Base-by-base conservation (phyloP, 2,329 filamentous ascomycete genomes). In the Alternaria ventricosa region DNA sequence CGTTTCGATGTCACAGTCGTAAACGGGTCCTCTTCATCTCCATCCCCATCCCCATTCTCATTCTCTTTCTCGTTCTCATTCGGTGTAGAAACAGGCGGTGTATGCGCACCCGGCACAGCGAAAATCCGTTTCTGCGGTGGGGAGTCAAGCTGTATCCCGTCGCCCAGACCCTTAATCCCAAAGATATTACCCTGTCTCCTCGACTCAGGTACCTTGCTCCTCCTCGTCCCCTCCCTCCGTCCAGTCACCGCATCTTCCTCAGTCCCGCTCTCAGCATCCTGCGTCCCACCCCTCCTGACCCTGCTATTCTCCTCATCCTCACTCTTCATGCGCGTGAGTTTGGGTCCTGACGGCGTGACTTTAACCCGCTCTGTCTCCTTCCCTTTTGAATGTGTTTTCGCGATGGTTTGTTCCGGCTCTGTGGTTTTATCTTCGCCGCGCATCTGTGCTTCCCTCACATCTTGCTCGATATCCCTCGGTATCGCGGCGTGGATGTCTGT, bases 401-500 rank as follows among this genome's bases (percentile, higher is more conserved):
- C 27, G 30, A 69, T 63, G 43, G 65, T 59, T 8, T 69, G 59
- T 13, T 64, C 61, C 3, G 60, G 43, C 22, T 67, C 68, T 11
- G 28, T 20, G 0, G 41, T 28, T 66, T 70, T 84, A 71, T 86
- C 87, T 68, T 87, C 86, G 4, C 86, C 86, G 55, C 85, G 77
- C 62, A 78, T 79, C 74, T 86, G 87, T 12, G 88, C 88, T 65
- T 88, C 85, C 18, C 72, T 70, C 3, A 87, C 87, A 11, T 79
- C 79, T 1, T 75, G 75, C 54, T 70, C 75, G 57, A 88, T 65
- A 13, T 81, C 78, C 18, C 66, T 61, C 1, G 87, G 86, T 18
- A 89, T 80, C 0, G 80, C 81, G 10, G 88, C 88, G 70, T 90
- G 87, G 12, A 90, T 88, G 3, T 84, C 85, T 4, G 87, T 87